Percentiles rank a stretch among this genome's conserved stretches.
These are phyloP conservation scores for Hyaloperonospora arabidopsidis DNA, from an alignment of 352 stramenopile genomes.

Conservation along the genomic window DNA sequence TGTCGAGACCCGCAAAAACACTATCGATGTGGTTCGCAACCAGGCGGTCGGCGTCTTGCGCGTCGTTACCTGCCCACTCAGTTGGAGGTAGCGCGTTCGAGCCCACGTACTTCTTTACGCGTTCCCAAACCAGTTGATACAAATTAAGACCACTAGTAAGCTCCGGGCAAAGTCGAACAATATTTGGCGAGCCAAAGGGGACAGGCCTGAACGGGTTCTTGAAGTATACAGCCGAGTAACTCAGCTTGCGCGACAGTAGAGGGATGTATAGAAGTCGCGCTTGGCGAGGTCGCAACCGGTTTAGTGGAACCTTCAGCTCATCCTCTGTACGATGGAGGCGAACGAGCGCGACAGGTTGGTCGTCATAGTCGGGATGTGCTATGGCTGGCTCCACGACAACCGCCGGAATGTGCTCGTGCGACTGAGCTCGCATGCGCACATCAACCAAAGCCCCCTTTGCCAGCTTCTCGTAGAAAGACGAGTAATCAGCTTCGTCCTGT, in stretches of 20 bases:
- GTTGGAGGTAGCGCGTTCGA: slow-evolving; percentile 30
- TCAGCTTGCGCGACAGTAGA: slow-evolving; percentile 77
- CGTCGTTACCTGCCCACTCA: slow-evolving; percentile 31
- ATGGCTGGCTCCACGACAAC: slow-evolving; percentile 43
- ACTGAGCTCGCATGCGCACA: slow-evolving; percentile 58
- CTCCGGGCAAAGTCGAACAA: slow-evolving; percentile 81
- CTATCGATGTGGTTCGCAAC: slow-evolving; percentile 72
- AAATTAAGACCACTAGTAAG: slow-evolving; percentile 70
- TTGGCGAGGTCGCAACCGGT: slow-evolving; percentile 57
- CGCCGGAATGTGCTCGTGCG: slow-evolving; percentile 62
- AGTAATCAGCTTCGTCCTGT: slow-evolving; percentile 37
- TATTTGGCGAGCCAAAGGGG: slow-evolving; percentile 79
- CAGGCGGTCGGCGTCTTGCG: slow-evolving; percentile 24
- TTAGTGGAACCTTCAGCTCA: slow-evolving; percentile 63
- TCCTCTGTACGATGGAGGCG: slow-evolving; percentile 61
- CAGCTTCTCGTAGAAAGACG: slow-evolving; percentile 51
- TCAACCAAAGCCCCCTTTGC: slow-evolving; percentile 61
- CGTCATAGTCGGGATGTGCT: slow-evolving; percentile 31
- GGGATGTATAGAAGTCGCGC: slow-evolving; percentile 71
- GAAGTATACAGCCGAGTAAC: slow-evolving; percentile 83
- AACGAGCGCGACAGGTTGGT: slow-evolving; percentile 47
- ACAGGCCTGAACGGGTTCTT: slow-evolving; percentile 84
- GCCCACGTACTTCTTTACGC: slow-evolving; percentile 71
- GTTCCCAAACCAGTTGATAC: slow-evolving; percentile 76
- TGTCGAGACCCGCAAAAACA: slow-evolving; percentile 63